Evolutionary conservation across 352 stramenopile species (phyloP).

Genomic region (Thalassiosira allenii): DNA sequence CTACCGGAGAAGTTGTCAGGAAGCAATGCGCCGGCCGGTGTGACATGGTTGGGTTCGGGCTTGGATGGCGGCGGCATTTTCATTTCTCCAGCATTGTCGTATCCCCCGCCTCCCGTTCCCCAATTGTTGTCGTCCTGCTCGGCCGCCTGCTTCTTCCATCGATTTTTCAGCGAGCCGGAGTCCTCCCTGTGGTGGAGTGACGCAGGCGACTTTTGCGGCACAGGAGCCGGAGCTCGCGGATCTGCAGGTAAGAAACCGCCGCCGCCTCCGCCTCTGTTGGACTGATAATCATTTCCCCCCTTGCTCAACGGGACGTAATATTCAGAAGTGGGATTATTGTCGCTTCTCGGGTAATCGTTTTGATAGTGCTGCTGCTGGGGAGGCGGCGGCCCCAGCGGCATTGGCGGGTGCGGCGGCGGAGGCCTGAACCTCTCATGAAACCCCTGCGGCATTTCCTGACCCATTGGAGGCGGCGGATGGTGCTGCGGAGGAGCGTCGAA

Average conservation of each 20-base stretch:
- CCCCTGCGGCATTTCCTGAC: neutral
- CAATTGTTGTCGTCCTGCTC: too few relatives aligned
- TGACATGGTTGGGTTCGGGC: too few relatives aligned
- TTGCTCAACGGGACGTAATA: conserved; percentile 26
- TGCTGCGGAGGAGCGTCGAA: neutral
- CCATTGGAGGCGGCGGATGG: neutral
- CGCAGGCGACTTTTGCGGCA: too few relatives aligned
- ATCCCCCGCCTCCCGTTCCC: too few relatives aligned
- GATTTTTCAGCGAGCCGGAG: too few relatives aligned
- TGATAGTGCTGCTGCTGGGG: conserved; percentile 6
- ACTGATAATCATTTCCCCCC: neutral
- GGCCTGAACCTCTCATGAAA: too few relatives aligned
- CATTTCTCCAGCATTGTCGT: too few relatives aligned
- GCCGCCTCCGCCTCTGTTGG: neutral
- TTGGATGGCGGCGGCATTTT: too few relatives aligned
- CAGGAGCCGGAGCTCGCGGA: neutral
- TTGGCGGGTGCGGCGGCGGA: neutral
- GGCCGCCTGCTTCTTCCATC: too few relatives aligned
- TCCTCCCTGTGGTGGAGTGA: too few relatives aligned
- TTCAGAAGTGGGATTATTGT: neutral
- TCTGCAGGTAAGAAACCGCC: neutral
- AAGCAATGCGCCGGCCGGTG: too few relatives aligned
- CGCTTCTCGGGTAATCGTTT: neutral
- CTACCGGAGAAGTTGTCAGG: too few relatives aligned
- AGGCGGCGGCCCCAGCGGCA: neutral